Percentiles rank a stretch among this genome's conserved stretches.
phyloP scores from a whole-genome alignment of 2,329 filamentous ascomycete genomes.

The Cercospora brassicicola region DNA sequence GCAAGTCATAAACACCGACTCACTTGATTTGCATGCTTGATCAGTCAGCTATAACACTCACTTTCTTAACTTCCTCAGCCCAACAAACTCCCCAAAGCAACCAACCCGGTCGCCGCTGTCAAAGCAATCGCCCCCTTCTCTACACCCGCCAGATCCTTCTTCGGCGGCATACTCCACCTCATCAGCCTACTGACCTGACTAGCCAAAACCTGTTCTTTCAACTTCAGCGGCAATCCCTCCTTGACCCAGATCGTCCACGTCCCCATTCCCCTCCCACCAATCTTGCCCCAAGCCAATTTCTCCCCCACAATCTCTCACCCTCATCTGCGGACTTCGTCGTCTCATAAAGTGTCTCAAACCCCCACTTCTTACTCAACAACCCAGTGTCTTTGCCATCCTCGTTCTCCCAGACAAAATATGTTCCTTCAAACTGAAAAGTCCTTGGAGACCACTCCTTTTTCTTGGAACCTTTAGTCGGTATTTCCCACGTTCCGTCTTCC shows the following conservation, averaged over 20 bases:
- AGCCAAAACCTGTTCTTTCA: slow-evolving; percentile 7
- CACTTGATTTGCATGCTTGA: neutral
- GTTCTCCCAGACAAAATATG: slow-evolving; percentile 7
- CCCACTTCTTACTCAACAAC: slow-evolving; percentile 3
- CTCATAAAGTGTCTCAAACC: slow-evolving; percentile 5
- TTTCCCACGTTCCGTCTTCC: neutral
- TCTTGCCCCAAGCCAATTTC: slow-evolving; percentile 3
- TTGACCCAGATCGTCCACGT: neutral
- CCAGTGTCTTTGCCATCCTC: slow-evolving; percentile 6
- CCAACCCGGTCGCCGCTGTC: neutral
- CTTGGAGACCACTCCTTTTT: slow-evolving; percentile 6
- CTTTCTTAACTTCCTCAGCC: neutral
- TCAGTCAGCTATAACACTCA: neutral
- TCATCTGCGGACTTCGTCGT: neutral
- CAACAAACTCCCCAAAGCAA: neutral
- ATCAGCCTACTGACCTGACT: slow-evolving; percentile 7
- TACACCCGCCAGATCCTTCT: neutral
- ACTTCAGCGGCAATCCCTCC: neutral
- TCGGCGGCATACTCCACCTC: neutral
- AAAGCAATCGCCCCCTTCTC: neutral
- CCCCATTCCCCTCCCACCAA: neutral
- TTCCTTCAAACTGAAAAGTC: neutral
- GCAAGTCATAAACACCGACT: neutral
- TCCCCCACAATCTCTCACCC: neutral
- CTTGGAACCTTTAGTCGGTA: neutral